Percentiles rank a stretch among this genome's conserved stretches.
Conservation (phyloP, 768 basidiomycete species). For the Boletus sp. region DNA sequence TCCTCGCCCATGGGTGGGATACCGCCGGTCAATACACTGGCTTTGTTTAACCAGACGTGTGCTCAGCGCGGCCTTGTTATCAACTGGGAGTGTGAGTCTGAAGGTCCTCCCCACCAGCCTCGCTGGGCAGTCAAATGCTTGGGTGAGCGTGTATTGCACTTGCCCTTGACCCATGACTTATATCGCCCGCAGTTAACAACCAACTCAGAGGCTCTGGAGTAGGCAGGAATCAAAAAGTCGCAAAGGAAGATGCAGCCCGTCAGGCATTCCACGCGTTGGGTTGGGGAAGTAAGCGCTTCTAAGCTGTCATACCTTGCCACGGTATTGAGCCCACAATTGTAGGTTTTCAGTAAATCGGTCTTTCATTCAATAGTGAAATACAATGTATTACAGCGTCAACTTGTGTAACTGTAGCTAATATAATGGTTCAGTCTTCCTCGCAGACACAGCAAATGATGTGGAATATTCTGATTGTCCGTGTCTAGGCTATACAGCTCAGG, state of each 20-base stretch:
- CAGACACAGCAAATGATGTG: background rate
- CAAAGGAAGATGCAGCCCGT: conserved; percentile 67
- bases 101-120: conserved; percentile 54
- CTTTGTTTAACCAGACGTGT: conserved; percentile 54
- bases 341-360: conserved; percentile 16
- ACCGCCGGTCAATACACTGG: conserved; percentile 39
- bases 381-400: background rate
- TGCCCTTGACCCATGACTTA: background rate
- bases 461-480: background rate
- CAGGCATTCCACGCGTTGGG: conserved; percentile 53
- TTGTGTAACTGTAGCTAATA: conserved; percentile 4
- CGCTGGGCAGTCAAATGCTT: conserved; percentile 55
- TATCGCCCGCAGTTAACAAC: conserved; percentile 44
- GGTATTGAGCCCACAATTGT: background rate
- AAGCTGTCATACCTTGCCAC: background rate
- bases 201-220: conserved; percentile 47
- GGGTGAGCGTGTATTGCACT: conserved; percentile 38
- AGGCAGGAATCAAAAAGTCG: conserved; percentile 62
- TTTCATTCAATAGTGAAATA: background rate
- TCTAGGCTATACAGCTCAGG: background rate
- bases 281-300: conserved; percentile 41
- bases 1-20: conserved; percentile 14
- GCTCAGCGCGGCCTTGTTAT: conserved; percentile 43
- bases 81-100: conserved; percentile 47
- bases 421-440: background rate